Base-by-base conservation (phyloP, 1,139 yeast species). In the Candida mesenterica region DNA sequence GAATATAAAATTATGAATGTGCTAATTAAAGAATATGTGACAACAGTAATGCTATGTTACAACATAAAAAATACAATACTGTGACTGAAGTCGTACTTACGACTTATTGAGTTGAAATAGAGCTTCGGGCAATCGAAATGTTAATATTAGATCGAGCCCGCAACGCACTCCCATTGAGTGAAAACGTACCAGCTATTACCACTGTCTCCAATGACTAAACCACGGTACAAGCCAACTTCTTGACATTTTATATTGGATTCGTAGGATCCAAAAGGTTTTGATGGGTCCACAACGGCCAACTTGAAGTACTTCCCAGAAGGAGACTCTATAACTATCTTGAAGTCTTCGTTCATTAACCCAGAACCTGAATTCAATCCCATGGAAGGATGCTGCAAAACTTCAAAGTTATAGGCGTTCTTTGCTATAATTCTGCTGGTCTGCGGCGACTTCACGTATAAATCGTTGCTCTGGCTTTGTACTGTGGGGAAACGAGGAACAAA, bases 141-240 rank as follows among this genome's bases (percentile, higher is more conserved):
- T 19, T 19, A 9, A 6, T 6, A 19, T 9, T 19, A 19, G 22
- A 6, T 24, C 10, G 10, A 12, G 5, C 9, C 28, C 4, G 17
- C 17, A 14, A 12, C 17, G 17, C 28, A 19, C 17, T 72, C 72
- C 98, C 98, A 92, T 59, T 88, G 96, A 8, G 95, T 90, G 61
- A 87, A 88, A 5, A 86, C 89, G 50, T 89, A 84, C 90, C 96
- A 87, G 38, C 92, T 82, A 42, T 75, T 74, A 3, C 89, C 89
- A 33, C 82, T 75, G 48, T 87, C 94, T 6, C 90, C 83, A 32
- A 85, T 75, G 0, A 87, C 88, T 35, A 90, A 71, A 2, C 92
- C 94, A 36, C 90, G 72, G 84, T 96, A 92, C 19, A 72, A 59
- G 2, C 98, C 98, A 2, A 65, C 57, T 53, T 89, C 96, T 41